Base-by-base conservation (phyloP, 768 basidiomycete genomes). In the Dendrothele bispora region DNA sequence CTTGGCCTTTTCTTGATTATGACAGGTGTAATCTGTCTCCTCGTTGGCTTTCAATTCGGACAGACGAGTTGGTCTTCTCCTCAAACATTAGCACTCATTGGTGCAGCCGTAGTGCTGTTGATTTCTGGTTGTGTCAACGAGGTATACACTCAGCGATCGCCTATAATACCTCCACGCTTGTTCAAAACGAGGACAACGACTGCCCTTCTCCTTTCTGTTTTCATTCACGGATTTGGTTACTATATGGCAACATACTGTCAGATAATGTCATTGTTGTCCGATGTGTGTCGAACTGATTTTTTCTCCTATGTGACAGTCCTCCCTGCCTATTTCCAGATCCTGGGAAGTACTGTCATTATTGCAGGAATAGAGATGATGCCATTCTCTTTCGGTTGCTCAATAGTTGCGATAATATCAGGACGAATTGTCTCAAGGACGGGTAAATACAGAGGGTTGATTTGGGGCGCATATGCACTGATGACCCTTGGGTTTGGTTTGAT, bases 131-230 rank as follows among this genome's bases (percentile, higher is more conserved):
- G 62, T 3, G 51, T 85, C 7, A 84, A 86, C 49, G 89, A 91
- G 61, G 37, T 64, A 3, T 73, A 61, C 53, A 91, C 89, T 1
- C 74, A 57, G n/a, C 72, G 84, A 8, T 81, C 83, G 3, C 84
- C 87, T 0, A 85, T 91, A 47, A 56, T 91, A 11, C 88, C 88
- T 18, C 80, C 87, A 7, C 79, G 88, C 7, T 59, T 91, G 27
- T 90, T 91, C 69, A 81, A 79, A 67, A 88, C 86, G n/a, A 80
- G 88, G 24, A 91, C 88, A 2, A 91, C 88, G 6, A 71, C 67
- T 1, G 69, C 84, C 22, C 60, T 91, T 26, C 62, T 91, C 5
- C 53, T 85, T 21, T 67, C 75, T 2, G 67, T 70, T 5, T 81
- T 90, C 59, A 55, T 88, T 10, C 89, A 91, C 52, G 85, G 77